Evolutionary conservation across 179 eudicot species (phyloP).

Genomic region (Beta lomatogona): DNA sequence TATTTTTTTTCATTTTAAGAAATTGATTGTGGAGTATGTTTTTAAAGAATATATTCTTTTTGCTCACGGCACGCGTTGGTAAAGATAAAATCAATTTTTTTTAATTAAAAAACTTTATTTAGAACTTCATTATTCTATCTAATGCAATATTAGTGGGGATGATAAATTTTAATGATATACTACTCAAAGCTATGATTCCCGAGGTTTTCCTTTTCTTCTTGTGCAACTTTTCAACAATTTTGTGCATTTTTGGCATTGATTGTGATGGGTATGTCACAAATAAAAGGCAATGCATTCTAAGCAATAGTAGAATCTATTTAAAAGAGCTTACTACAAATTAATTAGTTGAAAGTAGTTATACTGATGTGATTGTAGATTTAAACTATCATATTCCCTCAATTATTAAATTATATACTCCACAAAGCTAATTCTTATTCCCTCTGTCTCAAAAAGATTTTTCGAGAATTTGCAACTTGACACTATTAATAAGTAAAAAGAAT

Average conservation of each 20-base stretch:
- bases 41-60: constrained; percentile 20
- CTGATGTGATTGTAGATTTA: too few relatives aligned
- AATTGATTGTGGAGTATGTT: neutral
- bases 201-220: neutral
- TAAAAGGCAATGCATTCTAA: constrained; percentile 16
- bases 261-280: neutral
- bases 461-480: too few relatives aligned
- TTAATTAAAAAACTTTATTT: too few relatives aligned
- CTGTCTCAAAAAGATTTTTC: too few relatives aligned
- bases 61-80: constrained; percentile 1
- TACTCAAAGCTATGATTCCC: constrained; percentile 23
- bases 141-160: neutral
- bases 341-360: neutral
- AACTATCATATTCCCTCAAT: too few relatives aligned
- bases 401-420: too few relatives aligned
- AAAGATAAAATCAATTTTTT: neutral
- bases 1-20: neutral
- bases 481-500: too few relatives aligned
- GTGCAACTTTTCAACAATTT: constrained; percentile 7
- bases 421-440: too few relatives aligned
- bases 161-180: constrained; percentile 6
- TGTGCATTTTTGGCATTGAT: constrained; percentile 18
- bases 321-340: neutral
- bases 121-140: neutral
- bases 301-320: neutral